Evolutionary conservation across 2,329 filamentous ascomycete species (phyloP), one percentile per base, ranked within the genome.

Genomic region (Albophoma yamanashiensis): DNA sequence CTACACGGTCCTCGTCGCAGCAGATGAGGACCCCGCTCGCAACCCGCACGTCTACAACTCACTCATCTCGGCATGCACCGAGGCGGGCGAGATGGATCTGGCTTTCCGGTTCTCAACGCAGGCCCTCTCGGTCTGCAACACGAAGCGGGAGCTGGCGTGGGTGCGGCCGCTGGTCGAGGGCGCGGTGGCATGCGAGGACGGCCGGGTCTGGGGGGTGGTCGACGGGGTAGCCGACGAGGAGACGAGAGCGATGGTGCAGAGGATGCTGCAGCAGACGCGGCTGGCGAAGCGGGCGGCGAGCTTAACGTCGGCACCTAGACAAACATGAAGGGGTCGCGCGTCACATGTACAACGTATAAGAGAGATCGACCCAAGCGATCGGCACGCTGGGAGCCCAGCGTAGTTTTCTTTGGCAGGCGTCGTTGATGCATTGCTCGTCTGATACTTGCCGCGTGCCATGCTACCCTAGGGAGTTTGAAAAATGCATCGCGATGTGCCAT

Each of bases 171-270:
- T 74, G 39, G 61, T 73, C 40, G 63, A 67, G 40, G 59, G 61
- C 27, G 70, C 70, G 4, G 61, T 69, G 22, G 66, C 63, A 27
- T 64, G 62, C 20, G 65, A 74, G 62, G 71, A 75, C 31, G 56
- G 62, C 25, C 65, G 71, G 8, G 69, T 75, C 52, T 74, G 71
- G 72, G 58, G 62, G 8, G 61, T 74, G 6, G 64, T 74, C 40
- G 72, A 74, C 56, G 62, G 62, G 55, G 55, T 74, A 53, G 58
- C 55, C n/a, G 61, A 66, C 39, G 67, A 66, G 12, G 63, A 62
- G 1, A 62, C 63, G 31, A 63, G 59, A 14, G 55, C 62, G 27
- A 66, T 64, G 59, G 60, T 71, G 60, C 63, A 63, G 56, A 60
- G 56, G 59, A 60, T 72, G 17, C 64, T 73, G 56, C 63, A 65